Evolutionary conservation across 306 rosid species (phyloP).

Genomic region (Rubus idaeus): DNA sequence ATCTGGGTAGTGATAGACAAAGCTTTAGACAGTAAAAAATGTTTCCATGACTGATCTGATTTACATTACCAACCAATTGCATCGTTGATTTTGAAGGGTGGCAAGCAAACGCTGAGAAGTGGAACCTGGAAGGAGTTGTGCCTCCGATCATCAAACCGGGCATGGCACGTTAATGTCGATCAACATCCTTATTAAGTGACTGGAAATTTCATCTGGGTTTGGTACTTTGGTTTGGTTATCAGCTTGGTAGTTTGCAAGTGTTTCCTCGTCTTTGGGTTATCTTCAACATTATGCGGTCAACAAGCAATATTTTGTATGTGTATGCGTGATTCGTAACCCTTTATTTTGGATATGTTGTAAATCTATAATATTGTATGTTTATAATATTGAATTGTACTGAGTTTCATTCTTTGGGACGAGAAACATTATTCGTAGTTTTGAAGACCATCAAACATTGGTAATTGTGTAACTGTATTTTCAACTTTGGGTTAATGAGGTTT

Average conservation of each 20-base stretch:
- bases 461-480: not conserved
- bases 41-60: not conserved
- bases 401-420: not conserved
- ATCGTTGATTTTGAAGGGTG: slow-evolving; percentile 18
- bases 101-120: slow-evolving; percentile 29
- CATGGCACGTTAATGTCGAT: slow-evolving; percentile 21
- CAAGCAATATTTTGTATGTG: not conserved
- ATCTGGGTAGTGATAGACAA: not conserved
- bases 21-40: not conserved
- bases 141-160: slow-evolving; percentile 22
- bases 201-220: not conserved
- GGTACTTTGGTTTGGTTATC: not conserved
- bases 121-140: slow-evolving; percentile 20
- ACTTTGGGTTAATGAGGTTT: not conserved
- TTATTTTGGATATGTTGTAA: not conserved
- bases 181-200: not conserved
- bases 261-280: not conserved
- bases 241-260: not conserved
- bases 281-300: not conserved
- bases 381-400: not conserved
- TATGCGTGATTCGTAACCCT: no score
- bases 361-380: not conserved
- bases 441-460: not conserved
- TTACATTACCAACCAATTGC: not conserved
- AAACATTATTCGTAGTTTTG: not conserved